phyloP scores from a whole-genome alignment of 192 early-diverging fungal genomes.

The Podila epicladia region DNA sequence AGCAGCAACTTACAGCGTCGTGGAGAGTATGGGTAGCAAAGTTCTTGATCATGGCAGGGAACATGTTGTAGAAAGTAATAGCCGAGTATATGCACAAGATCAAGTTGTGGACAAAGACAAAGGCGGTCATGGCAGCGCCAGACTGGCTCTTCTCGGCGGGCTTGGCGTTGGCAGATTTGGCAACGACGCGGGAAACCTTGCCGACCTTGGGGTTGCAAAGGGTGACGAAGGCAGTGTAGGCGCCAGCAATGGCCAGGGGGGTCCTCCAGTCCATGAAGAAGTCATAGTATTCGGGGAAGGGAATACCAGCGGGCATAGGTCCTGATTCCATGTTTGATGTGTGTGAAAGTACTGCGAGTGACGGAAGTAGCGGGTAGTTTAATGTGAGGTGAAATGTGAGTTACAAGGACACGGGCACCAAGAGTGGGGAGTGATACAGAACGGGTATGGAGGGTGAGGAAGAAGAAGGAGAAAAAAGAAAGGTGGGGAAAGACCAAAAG shows the following conservation, averaged over 20 bases:
- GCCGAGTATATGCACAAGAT: conserved; percentile 75
- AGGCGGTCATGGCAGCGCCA: conserved; percentile 68
- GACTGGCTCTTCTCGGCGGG: conserved; percentile 42
- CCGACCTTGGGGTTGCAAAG: conserved; percentile 61
- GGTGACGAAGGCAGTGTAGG: conserved; percentile 58
- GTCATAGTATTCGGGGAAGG: conserved; percentile 75
- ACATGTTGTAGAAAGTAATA: conserved; percentile 74
- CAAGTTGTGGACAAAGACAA: conserved; percentile 84
- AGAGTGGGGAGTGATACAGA: background rate
- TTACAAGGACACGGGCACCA: too few relatives aligned
- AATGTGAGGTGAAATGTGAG: background rate
- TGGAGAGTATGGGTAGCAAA: conserved; percentile 57
- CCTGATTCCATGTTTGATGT: conserved; percentile 31
- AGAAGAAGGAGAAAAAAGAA: background rate
- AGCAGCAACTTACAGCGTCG: conserved; percentile 68
- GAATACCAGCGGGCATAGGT: conserved; percentile 61
- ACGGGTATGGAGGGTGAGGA: background rate
- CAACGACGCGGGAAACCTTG: conserved; percentile 65
- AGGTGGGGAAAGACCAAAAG: background rate
- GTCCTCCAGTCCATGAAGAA: conserved; percentile 79
- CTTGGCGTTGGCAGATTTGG: conserved; percentile 57
- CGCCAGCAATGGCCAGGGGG: conserved; percentile 61
- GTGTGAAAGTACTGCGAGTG: background rate
- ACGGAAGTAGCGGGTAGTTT: background rate
- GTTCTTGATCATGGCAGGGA: conserved; percentile 62